A percentile compares a stretch with the other conserved stretches of the same genome.
phyloP scores from a whole-genome alignment of 805 yeast genomes.

The Candida silvicultrix region DNA sequence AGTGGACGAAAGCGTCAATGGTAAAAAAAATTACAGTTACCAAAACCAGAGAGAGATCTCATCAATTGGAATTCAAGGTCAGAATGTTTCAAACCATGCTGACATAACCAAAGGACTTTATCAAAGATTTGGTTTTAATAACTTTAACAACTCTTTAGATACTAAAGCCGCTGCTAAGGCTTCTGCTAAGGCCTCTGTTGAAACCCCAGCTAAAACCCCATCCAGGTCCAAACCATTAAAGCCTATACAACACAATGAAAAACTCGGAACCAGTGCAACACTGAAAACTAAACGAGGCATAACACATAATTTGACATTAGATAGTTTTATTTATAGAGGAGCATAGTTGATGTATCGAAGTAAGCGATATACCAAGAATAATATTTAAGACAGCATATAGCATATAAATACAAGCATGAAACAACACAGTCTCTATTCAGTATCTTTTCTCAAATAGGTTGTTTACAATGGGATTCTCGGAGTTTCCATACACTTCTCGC shows the following conservation, averaged over 20 bases:
- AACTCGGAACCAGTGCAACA: not conserved
- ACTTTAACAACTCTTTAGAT: too few relatives aligned
- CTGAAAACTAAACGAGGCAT: slow-evolving; percentile 6
- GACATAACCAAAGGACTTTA: not conserved
- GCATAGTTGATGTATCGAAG: not conserved
- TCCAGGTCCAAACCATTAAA: slow-evolving; percentile 4
- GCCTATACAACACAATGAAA: slow-evolving; percentile 1
- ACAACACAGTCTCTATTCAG: too few relatives aligned
- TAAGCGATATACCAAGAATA: too few relatives aligned
- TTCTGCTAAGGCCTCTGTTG: too few relatives aligned
- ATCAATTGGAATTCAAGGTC: not conserved
- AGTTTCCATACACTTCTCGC: too few relatives aligned
- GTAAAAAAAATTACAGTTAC: not conserved
- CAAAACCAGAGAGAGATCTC: not conserved
- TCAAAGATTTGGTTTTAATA: not conserved
- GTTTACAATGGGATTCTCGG: too few relatives aligned
- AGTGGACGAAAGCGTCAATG: too few relatives aligned
- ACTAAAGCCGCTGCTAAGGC: too few relatives aligned
- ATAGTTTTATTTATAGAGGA: slow-evolving; percentile 15
- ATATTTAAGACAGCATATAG: too few relatives aligned
- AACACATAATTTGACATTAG: slow-evolving; percentile 10
- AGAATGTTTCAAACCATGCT: not conserved
- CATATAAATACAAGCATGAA: too few relatives aligned
- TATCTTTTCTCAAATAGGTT: too few relatives aligned
- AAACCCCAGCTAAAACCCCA: too few relatives aligned